Conservation (phyloP, 2,329 filamentous ascomycete species). For the Exserohilum rostratum region DNA sequence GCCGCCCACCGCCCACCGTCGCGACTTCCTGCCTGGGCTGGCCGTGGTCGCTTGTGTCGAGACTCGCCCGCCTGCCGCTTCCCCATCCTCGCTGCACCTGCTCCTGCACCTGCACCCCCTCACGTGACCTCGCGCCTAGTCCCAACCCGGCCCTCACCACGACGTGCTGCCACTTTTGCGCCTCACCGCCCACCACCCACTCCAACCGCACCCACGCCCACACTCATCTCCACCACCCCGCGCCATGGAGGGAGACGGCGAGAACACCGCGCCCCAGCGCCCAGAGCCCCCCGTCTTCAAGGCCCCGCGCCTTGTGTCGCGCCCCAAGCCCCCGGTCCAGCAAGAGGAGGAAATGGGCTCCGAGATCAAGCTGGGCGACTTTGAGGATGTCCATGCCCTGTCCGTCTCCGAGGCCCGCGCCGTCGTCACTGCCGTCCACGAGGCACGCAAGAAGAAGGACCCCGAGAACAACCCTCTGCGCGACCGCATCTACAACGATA, state of each 20-base stretch:
- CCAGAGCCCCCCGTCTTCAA: slow-evolving; percentile 35
- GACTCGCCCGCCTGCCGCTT: background rate
- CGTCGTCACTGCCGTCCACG: slow-evolving; percentile 86
- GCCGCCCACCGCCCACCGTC: background rate
- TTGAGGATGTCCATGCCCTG: slow-evolving; percentile 87
- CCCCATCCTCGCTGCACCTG: background rate
- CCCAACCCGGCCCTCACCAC: background rate
- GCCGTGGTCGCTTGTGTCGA: no score
- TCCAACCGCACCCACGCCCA: background rate
- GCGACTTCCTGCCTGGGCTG: background rate
- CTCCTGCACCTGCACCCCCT: background rate
- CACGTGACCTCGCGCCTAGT: background rate
- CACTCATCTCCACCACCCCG: background rate
- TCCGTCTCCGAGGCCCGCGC: slow-evolving; percentile 91
- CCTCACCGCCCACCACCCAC: background rate
- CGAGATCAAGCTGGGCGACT: slow-evolving; percentile 87
- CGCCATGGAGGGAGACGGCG: slow-evolving; percentile 43
- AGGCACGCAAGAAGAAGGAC: slow-evolving; percentile 77
- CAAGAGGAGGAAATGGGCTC: slow-evolving; percentile 85
- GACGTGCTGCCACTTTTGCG: no score
- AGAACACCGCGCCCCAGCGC: slow-evolving; percentile 18
- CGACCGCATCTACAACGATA: slow-evolving; percentile 73
- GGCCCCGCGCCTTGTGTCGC: slow-evolving; percentile 44
- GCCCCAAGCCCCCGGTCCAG: slow-evolving; percentile 67
- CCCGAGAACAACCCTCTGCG: slow-evolving; percentile 68